Percentiles rank a stretch among this genome's conserved stretches.
phyloP scores from a whole-genome alignment of 2,329 filamentous ascomycete species.

The Rhynchosporium agropyri region DNA sequence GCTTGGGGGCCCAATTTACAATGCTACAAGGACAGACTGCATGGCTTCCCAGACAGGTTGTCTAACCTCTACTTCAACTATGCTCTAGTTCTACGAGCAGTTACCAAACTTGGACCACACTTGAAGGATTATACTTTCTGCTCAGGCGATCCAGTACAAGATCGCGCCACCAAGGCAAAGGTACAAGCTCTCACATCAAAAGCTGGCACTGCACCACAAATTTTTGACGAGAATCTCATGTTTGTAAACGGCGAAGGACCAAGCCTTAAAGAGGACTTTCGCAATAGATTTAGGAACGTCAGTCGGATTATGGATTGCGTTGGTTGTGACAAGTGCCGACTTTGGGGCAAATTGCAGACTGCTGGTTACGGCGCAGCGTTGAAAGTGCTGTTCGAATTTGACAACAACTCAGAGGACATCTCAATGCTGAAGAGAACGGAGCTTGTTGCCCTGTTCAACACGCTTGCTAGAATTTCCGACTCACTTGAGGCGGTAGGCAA shows the following conservation, averaged over 20 bases:
- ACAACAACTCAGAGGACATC: slow-evolving; percentile 59
- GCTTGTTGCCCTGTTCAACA: slow-evolving; percentile 92
- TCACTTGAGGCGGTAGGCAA: slow-evolving; percentile 74
- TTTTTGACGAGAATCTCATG: slow-evolving; percentile 96
- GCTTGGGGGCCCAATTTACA: slow-evolving; percentile 87
- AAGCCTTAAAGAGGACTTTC: slow-evolving; percentile 93
- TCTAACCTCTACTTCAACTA: slow-evolving; percentile 99
- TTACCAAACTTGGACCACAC: slow-evolving; percentile 85
- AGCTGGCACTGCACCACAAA: slow-evolving; percentile 71
- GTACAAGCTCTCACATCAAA: slow-evolving; percentile 74
- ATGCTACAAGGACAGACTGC: slow-evolving; percentile 87
- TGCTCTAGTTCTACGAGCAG: slow-evolving; percentile 86
- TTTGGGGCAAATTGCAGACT: slow-evolving; percentile 97
- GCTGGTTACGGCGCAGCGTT: slow-evolving; percentile 92
- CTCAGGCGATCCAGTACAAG: slow-evolving; percentile 79
- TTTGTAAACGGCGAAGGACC: slow-evolving; percentile 78
- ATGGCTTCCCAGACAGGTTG: slow-evolving; percentile 83
- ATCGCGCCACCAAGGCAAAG: slow-evolving; percentile 77
- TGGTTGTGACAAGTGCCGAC: slow-evolving; percentile 95
- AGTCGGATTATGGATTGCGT: slow-evolving; percentile 98
- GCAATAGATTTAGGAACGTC: slow-evolving; percentile 95
- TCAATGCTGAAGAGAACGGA: slow-evolving; percentile 84
- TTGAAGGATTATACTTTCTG: slow-evolving; percentile 87
- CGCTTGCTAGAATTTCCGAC: slow-evolving; percentile 82
- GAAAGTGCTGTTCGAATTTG: slow-evolving; percentile 95